Evolutionary conservation across 768 basidiomycete genomes (phyloP), one percentile per base, ranked within the genome.

Genomic region (Agrocybe pediades): DNA sequence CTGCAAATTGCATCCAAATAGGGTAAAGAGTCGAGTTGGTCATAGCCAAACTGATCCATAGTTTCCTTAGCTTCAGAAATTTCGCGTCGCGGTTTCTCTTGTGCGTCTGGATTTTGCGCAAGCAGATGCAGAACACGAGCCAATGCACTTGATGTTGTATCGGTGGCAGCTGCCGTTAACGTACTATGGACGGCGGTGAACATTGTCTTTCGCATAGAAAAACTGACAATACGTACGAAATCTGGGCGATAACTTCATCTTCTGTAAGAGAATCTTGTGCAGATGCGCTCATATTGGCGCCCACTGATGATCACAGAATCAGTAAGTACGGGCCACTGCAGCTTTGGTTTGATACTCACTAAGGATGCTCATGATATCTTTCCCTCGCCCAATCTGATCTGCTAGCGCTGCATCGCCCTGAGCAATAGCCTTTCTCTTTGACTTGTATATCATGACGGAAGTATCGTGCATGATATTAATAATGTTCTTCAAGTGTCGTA

Each of bases 301-400:
- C 63, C 66, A 76, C 74, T 76, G 41, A 25, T 13, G 26, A 19
- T 19, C n/a, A 40, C 36, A 3, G 5, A n/a, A 21, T 25, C 23
- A 19, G 19, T 30, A 30, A 30, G 29, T 30, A 7, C 29, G 15
- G 15, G 29, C 15, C 29, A 30, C 15, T n/a, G 13, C 6, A 13
- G n/a, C 13, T 6, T 6, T 15, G 11, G 33, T 30, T 2, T 6
- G 1, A 36, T 16, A 53, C 78, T 26, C 61, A 81, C 80, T 57
- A 9, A 81, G 64, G 19, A 78, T 65, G 54, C 73, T 81, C 54
- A 81, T 70, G 25, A 81, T 70, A 58, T 81, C 80, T 49, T 75
- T 76, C 9, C 76, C 77, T 54, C 66, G 62, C 15, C 68, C 73
- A 33, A 75, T 66, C 48, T 75, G 71, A 7, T 52, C 59, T 2